Evolutionary conservation across 2,329 filamentous ascomycete genomes (phyloP).

Genomic region (Ascochyta fabae): DNA sequence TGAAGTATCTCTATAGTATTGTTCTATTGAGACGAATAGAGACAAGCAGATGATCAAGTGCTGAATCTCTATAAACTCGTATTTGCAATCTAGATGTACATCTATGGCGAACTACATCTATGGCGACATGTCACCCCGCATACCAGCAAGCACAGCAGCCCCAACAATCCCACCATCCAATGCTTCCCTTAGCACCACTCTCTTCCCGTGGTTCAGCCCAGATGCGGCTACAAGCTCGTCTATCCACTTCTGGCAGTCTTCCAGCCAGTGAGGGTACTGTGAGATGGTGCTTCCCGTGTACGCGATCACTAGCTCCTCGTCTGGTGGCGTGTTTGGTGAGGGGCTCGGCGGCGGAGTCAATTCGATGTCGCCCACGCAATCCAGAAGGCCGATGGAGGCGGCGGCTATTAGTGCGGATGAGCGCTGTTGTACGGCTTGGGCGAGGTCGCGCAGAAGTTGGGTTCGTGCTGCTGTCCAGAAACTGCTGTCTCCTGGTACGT

Average conservation of each 20-base stretch:
- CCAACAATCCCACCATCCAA: constrained; percentile 63
- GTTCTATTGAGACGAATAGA: too few relatives aligned
- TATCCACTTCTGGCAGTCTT: constrained; percentile 72
- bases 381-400: constrained; percentile 72
- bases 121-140: constrained; percentile 30
- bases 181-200: constrained; percentile 60
- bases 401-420: constrained; percentile 78
- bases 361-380: constrained; percentile 70
- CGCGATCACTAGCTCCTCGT: constrained; percentile 73
- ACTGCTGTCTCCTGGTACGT: constrained; percentile 28
- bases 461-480: constrained; percentile 69
- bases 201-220: constrained; percentile 48
- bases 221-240: constrained; percentile 60
- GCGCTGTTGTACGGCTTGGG: constrained; percentile 72
- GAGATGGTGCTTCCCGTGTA: constrained; percentile 82
- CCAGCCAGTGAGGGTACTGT: constrained; percentile 77
- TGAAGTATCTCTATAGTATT: too few relatives aligned
- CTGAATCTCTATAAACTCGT: too few relatives aligned
- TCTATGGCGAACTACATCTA: too few relatives aligned
- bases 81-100: too few relatives aligned
- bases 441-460: constrained; percentile 67
- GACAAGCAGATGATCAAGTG: too few relatives aligned
- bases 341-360: constrained; percentile 26
- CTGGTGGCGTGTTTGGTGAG: constrained; percentile 26
- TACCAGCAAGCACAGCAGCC: constrained; percentile 61